Percentiles rank a stretch among this genome's conserved stretches.
Evolutionary conservation across 1,139 yeast species (phyloP).

Genomic region (Candida sojae): DNA sequence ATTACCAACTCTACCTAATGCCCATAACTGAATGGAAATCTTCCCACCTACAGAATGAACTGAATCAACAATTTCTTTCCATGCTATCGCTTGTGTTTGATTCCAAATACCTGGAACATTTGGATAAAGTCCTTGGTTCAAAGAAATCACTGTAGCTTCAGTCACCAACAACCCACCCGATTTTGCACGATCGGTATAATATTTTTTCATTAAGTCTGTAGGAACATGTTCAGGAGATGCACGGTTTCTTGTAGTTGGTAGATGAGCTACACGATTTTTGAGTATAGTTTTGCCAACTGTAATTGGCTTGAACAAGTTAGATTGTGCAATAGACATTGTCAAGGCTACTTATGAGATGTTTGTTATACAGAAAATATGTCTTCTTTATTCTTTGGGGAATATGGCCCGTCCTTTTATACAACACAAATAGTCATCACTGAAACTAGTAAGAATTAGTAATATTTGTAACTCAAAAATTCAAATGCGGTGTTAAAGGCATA

Average conservation of each 20-base stretch:
- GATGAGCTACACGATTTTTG: slow-evolving; percentile 45
- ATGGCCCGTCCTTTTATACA: too few relatives aligned
- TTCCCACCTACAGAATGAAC: slow-evolving; percentile 11
- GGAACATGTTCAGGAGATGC: slow-evolving; percentile 42
- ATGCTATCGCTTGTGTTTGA: slow-evolving; percentile 44
- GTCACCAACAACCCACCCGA: slow-evolving; percentile 48
- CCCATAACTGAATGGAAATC: slow-evolving; percentile 58
- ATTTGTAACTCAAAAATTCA: too few relatives aligned
- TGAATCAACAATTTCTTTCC: slow-evolving; percentile 50
- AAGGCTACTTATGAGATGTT: background rate
- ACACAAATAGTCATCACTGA: too few relatives aligned
- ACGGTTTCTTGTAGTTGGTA: slow-evolving; percentile 58
- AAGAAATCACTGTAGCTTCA: slow-evolving; percentile 33
- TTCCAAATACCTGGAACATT: slow-evolving; percentile 57
- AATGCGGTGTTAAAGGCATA: too few relatives aligned
- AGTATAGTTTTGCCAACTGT: slow-evolving; percentile 40
- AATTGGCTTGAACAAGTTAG: slow-evolving; percentile 49
- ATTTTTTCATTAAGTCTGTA: slow-evolving; percentile 45
- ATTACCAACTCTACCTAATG: slow-evolving; percentile 54
- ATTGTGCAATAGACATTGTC: slow-evolving; percentile 11
- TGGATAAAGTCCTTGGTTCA: slow-evolving; percentile 34
- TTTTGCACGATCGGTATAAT: slow-evolving; percentile 54
- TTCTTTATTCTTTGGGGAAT: too few relatives aligned
- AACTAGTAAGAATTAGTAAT: too few relatives aligned
- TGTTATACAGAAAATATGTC: background rate